Evolutionary conservation across 2,329 filamentous ascomycete genomes (phyloP).

Genomic region (Fonsecaea monophora): DNA sequence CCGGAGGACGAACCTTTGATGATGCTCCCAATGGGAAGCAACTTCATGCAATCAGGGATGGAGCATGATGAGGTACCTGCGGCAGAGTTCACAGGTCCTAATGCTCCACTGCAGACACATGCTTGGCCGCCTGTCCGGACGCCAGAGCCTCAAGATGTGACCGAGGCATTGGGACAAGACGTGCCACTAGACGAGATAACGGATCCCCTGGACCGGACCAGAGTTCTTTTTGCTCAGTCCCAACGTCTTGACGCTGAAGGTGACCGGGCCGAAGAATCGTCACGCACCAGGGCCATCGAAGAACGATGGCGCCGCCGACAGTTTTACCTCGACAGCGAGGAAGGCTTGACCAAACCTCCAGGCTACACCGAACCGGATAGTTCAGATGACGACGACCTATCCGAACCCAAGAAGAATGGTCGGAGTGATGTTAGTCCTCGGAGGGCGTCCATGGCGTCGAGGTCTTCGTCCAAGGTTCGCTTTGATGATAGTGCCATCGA

Average conservation of each 20-base stretch:
- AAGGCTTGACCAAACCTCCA: conserved; percentile 70
- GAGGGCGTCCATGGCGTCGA: conserved; percentile 62
- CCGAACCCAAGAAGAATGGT: conserved; percentile 17
- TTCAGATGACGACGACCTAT: conserved; percentile 46
- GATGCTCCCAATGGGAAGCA: conserved; percentile 24
- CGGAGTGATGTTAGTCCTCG: conserved; percentile 28
- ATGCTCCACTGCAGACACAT: conserved; percentile 36
- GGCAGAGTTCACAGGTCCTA: conserved; percentile 29
- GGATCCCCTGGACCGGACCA: conserved; percentile 50
- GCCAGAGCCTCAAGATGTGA: conserved; percentile 46
- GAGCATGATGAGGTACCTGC: conserved; percentile 30
- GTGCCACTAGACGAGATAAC: conserved; percentile 52
- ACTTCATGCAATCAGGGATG: conserved; percentile 27
- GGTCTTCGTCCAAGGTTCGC: conserved; percentile 79
- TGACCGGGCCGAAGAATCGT: conserved; percentile 46
- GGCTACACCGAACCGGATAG: conserved; percentile 61
- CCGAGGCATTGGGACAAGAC: conserved; percentile 51
- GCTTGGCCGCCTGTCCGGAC: conserved; percentile 29
- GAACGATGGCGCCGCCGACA: conserved; percentile 77
- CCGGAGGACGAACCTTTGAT: conserved; percentile 35
- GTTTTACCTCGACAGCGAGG: conserved; percentile 86
- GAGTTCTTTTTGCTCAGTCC: conserved; percentile 49
- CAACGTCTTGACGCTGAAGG: conserved; percentile 50
- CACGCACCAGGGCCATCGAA: conserved; percentile 58
- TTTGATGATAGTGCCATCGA: conserved; percentile 73